Conservation (phyloP, 345 rosid species). For the Angophora floribunda region DNA sequence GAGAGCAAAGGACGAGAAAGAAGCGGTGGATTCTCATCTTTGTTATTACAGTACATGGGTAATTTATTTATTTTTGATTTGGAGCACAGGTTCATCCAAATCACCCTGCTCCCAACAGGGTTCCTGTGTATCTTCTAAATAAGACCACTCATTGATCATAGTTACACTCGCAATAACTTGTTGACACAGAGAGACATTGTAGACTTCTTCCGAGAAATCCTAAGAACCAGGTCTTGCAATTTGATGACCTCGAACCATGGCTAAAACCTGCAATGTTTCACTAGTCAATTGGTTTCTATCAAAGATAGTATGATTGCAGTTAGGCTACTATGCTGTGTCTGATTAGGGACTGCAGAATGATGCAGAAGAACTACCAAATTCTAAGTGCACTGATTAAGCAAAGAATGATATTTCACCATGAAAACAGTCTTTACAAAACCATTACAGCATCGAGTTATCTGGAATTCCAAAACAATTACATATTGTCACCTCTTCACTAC, state of each 20-base stretch:
- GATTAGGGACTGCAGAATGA: background rate
- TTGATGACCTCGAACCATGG: slow-evolving; percentile 35
- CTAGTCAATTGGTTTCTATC: background rate
- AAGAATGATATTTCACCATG: background rate
- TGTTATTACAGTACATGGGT: background rate
- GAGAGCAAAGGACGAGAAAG: background rate
- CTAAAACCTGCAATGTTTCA: slow-evolving; percentile 22
- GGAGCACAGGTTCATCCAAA: background rate
- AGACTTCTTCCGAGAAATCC: background rate
- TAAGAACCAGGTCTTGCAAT: background rate
- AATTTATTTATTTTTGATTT: background rate
- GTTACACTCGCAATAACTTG: background rate
- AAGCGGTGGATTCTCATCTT: background rate
- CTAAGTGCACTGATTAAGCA: background rate
- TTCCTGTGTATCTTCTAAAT: background rate
- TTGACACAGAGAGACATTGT: background rate
- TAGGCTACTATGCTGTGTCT: background rate
- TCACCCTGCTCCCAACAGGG: background rate
- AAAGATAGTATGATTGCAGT: background rate
- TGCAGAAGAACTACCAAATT: background rate
- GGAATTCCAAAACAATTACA: background rate
- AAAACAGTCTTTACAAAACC: background rate
- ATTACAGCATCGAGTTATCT: background rate
- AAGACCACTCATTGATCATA: background rate
- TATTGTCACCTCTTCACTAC: background rate